These are phyloP conservation scores for Syzygium aromaticum DNA, from an alignment of 345 rosid species.

Conservation along the genomic window DNA sequence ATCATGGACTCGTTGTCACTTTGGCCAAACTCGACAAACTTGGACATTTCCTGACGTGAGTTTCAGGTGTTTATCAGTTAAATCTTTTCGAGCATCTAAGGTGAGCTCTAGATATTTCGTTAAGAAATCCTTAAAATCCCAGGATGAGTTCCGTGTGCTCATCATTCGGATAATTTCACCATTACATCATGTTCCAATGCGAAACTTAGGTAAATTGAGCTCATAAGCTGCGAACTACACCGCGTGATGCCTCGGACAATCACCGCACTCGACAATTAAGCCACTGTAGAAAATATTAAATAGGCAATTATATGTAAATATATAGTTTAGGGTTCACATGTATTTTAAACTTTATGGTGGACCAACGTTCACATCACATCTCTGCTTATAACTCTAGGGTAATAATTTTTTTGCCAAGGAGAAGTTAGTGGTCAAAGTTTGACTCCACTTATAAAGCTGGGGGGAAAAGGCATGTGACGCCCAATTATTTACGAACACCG, in stretches of 20 bases:
- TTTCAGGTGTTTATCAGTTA: not conserved
- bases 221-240: not conserved
- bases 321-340: not conserved
- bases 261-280: not conserved
- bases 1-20: not conserved
- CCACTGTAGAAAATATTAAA: not conserved
- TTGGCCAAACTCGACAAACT: not conserved
- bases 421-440: not conserved
- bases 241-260: fast-evolving
- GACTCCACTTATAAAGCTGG: not conserved
- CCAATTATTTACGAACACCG: not conserved
- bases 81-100: not conserved
- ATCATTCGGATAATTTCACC: not conserved
- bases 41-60: not conserved
- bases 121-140: not conserved
- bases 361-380: not conserved
- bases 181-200: not conserved
- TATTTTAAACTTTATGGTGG: not conserved
- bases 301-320: not conserved
- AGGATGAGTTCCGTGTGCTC: not conserved
- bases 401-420: not conserved
- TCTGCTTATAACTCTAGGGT: not conserved
- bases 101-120: not conserved
- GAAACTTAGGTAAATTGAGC: not conserved
- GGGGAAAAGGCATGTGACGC: not conserved